Evolutionary conservation across 768 basidiomycete genomes (phyloP), one percentile per base, ranked within the genome.

Genomic region (Naganishia antarctica): DNA sequence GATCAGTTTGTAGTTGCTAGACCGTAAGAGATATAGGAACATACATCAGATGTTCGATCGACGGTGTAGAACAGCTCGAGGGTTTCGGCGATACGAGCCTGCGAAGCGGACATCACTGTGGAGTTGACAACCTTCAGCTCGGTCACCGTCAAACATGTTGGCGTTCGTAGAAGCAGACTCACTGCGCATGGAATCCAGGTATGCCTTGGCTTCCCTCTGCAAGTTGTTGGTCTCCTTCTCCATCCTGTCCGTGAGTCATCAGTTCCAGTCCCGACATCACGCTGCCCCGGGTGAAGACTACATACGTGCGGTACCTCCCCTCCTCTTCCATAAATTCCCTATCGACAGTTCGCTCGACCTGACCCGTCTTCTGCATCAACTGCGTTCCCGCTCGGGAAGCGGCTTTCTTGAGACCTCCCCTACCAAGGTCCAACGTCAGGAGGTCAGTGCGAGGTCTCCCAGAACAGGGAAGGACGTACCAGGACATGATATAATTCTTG

Each of bases 81-180:
- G 29, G 93, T 94, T 61, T 96, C 92, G 13, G 92, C 92, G 72
- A 98, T 84, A 63, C 90, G 86, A 21, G 87, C 84, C 77, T 98
- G 93, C n/a, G 94, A 86, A 23, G 87, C 81, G 15, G 91, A 88
- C 94, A 98, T 96, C 23, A 88, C 93, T 96, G n/a, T n/a, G n/a
- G n/a, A n/a, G n/a, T n/a, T n/a, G n/a, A n/a, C n/a, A n/a, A n/a
- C n/a, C n/a, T n/a, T n/a, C n/a, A n/a, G n/a, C n/a, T n/a, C n/a
- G n/a, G n/a, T n/a, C n/a, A n/a, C n/a, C n/a, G n/a, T n/a, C n/a
- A n/a, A n/a, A n/a, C 2, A 8, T 5, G 31, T 32, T 9, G 59
- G 45, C 51, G 26, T 28, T 32, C 48, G 61, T 44, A 67, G 59
- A 32, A 40, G 57, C 46, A 60, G 40, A 77, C 84, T 70, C 69